Base-by-base conservation (phyloP, 106 monocot species). In the Dendrobium officinale region DNA sequence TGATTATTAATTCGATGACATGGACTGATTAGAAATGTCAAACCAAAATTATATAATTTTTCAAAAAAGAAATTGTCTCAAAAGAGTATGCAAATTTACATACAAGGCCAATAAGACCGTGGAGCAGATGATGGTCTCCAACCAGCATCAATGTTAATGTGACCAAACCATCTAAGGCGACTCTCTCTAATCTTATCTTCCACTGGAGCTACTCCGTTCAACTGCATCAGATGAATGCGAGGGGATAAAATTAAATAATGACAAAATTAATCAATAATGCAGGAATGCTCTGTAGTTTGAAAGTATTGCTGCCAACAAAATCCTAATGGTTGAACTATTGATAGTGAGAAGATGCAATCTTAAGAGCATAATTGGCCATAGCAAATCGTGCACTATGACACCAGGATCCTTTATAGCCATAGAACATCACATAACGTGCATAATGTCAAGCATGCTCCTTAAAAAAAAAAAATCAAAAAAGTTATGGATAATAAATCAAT, bases 101-200 rank as follows among this genome's bases (percentile, higher is more conserved):
- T 89, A 99, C 99, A 80, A 42, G 99, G 91, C 99, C 95, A 99
- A 42, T 88, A 76, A 47, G 91, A 88, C 75, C 99, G 86, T 16
- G 99, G 99, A 58, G 95, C 91, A 77, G 99, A 99, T 72, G 99
- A 95, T 13, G 99, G 92, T 81, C 88, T 95, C 99, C 99, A 99
- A 75, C 93, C 93, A 64, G 78, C 87, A 66, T 91, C 87, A 79
- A 85, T 77, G 88, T 80, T 37, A 0, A 37, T 37, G 37, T 85
- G 82, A 72, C 99, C 95, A 99, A 66, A 95, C 93, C 80, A 31
- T 31, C 31, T 31, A 31, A 31, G 31, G 31, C 31, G 31, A 31
- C 31, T 31, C 31, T 31, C 31, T 31, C 31, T 31, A 31, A 31
- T 31, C 31, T 91, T 87, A 58, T 95, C 81, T 64, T 64, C 22